Percentiles rank a stretch among this genome's conserved stretches.
Evolutionary conservation across 2,329 filamentous ascomycete species (phyloP).

Genomic region (Fusarium chaquense): DNA sequence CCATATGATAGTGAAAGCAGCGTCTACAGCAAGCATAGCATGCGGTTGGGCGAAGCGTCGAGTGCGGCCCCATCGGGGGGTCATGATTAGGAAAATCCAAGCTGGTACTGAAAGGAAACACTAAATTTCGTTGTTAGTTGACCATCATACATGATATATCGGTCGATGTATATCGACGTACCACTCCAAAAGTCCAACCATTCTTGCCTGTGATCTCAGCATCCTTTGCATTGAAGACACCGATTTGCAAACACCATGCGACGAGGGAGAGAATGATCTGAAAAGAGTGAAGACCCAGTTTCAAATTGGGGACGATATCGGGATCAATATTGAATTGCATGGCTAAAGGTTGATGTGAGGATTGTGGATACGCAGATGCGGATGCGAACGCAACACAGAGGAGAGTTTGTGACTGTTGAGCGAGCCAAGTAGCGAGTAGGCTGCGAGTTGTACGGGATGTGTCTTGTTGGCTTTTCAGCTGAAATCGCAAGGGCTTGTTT

Average conservation of each 20-base stretch:
- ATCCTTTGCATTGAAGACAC: conserved; percentile 64
- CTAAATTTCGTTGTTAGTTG: conserved; percentile 54
- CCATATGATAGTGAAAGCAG: conserved; percentile 71
- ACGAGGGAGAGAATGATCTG: conserved; percentile 68
- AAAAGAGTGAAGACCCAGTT: conserved; percentile 67
- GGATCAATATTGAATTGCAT: conserved; percentile 67
- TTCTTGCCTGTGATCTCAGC: conserved; percentile 67
- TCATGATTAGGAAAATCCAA: conserved; percentile 74
- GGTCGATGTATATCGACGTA: conserved; percentile 53
- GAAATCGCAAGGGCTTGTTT: conserved; percentile 35
- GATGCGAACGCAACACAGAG: not conserved
- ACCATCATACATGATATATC: not conserved
- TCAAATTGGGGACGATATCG: conserved; percentile 66
- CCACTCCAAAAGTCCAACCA: conserved; percentile 73
- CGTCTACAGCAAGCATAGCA: conserved; percentile 70
- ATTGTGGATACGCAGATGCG: not conserved
- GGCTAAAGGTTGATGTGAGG: conserved; percentile 15
- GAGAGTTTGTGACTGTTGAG: not conserved
- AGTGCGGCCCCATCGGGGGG: conserved; percentile 72
- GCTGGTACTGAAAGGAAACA: conserved; percentile 74
- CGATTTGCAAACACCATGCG: conserved; percentile 70
- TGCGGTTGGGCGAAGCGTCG: conserved; percentile 71
- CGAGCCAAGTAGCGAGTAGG: conserved; percentile 7
- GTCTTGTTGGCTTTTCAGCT: conserved; percentile 36
- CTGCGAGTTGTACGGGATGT: conserved; percentile 18